Conservation (phyloP, 108 stramenopile genomes). For the Nannochloropsis gaditana region DNA sequence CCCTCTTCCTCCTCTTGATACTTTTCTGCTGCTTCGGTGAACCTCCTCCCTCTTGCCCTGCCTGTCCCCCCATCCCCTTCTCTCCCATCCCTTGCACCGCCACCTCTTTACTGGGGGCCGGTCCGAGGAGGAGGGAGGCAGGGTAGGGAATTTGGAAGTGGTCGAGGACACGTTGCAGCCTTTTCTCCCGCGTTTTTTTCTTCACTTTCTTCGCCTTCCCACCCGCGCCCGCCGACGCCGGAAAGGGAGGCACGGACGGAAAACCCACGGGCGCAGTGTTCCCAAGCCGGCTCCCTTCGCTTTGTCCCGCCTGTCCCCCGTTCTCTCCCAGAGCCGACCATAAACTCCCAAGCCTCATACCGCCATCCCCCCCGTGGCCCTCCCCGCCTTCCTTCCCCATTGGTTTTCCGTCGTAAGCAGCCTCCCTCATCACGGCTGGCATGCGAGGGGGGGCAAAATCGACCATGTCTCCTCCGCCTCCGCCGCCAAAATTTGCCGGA, state of each 20-base stretch:
- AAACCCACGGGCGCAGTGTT: not conserved
- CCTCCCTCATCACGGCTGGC: not conserved
- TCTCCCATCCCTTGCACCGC: not conserved
- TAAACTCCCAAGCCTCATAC: no score
- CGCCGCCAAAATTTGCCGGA: not conserved
- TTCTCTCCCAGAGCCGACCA: no score
- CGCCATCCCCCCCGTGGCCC: no score
- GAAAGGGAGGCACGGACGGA: not conserved
- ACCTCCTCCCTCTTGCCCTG: not conserved
- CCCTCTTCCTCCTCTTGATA: not conserved
- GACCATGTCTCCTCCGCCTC: not conserved
- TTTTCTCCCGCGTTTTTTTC: not conserved
- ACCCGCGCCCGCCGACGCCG: not conserved
- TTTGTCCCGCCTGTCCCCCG: no score
- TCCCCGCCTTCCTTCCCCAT: no score
- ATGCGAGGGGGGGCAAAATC: not conserved
- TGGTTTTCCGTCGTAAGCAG: no score
- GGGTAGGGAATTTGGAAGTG: not conserved
- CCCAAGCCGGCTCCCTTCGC: no score
- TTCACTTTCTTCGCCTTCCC: not conserved
- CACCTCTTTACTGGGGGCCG: not conserved
- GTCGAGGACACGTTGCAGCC: not conserved
- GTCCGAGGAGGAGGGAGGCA: not conserved
- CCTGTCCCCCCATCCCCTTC: not conserved
- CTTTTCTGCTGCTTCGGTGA: not conserved